Evolutionary conservation across 2,329 filamentous ascomycete species (phyloP), one percentile per base, ranked within the genome.

Genomic region (Colletotrichum sp.): DNA sequence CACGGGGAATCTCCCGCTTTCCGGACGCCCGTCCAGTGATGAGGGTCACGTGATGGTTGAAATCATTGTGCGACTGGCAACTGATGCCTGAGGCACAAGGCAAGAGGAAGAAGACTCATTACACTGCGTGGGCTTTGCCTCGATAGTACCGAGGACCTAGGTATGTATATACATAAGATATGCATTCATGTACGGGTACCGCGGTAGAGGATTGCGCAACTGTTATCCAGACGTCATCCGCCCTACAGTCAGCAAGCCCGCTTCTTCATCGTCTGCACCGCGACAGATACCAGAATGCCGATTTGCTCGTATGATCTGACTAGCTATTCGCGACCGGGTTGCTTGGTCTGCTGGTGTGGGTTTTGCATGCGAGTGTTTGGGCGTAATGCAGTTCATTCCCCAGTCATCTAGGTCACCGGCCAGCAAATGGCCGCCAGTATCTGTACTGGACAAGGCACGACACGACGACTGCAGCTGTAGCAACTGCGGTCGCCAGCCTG

Each of bases 401-500:
- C 62, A 60, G 70, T 64, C 36, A 52, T 71, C 34, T 13, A 71
- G 34, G 62, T 52, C 15, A 36, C 18, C 70, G 25, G 15, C 22
- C 64, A 36, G 62, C 34, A 48, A 71, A 36, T 69, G 66, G 66
- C 52, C 32, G 36, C 36, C 16, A 18, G 36, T 43, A 43, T 43
- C 36, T 16, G 16, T 39, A 27, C 13, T 22, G 13, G n/a, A 25
- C 7, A 32, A 68, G 52, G 64, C 64, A 64, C 52, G 70, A 60
- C 52, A 61, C 36, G 64, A 69, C 65, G 55, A 39, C 43, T 71
- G 60, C 67, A 74, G 67, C 71, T 71, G 30, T 43, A 66, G 71
- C 71, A 71, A 74, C 67, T 70, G 66, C 39, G 58, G 66, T 27
- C n/a, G 60, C 60, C 22, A 74, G 60, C 28, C 27, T 58, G 58